Evolutionary conservation across 1,284 basidiomycete genomes (phyloP).

Genomic region (Irpex sp.): DNA sequence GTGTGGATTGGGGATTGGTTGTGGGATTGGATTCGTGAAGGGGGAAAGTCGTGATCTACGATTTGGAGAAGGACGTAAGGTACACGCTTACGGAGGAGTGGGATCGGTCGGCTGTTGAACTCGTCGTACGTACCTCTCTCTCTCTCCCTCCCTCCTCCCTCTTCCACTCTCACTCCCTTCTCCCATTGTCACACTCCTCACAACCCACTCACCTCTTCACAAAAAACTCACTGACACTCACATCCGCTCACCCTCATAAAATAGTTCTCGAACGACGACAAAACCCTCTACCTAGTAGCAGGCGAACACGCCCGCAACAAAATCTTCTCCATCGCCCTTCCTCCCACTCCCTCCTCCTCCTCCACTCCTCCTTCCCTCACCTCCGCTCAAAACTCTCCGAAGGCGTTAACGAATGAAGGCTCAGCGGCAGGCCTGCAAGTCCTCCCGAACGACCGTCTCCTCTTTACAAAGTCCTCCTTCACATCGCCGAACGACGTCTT

Average conservation of each 20-base stretch:
- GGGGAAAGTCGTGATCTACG: slow-evolving; percentile 75
- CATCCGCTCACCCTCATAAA: background rate
- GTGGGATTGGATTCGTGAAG: slow-evolving; percentile 28
- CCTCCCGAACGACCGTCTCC: slow-evolving; percentile 52
- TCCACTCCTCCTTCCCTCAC: slow-evolving; percentile 47
- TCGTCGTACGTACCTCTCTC: slow-evolving; percentile 43
- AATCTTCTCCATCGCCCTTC: slow-evolving; percentile 66
- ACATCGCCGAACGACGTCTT: slow-evolving; percentile 74
- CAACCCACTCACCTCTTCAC: no score
- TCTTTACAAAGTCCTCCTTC: slow-evolving; percentile 69
- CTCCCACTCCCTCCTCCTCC: slow-evolving; percentile 54
- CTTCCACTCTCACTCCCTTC: background rate
- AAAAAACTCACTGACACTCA: background rate
- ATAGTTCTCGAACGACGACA: slow-evolving; percentile 72
- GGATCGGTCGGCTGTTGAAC: slow-evolving; percentile 72
- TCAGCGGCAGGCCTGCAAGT: slow-evolving; percentile 59
- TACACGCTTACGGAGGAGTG: slow-evolving; percentile 75
- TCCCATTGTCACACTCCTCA: background rate
- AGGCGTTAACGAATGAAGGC: slow-evolving; percentile 53
- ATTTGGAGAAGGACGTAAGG: slow-evolving; percentile 60
- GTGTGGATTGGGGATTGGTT: no score
- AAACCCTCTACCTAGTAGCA: slow-evolving; percentile 69
- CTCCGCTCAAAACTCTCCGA: slow-evolving; percentile 47
- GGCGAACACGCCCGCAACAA: slow-evolving; percentile 76
- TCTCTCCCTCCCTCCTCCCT: background rate